A percentile compares a stretch with the other conserved stretches of the same genome.
These are phyloP conservation scores for Blastobotrys muscicola DNA, from an alignment of 805 yeast genomes.

Conservation along the genomic window DNA sequence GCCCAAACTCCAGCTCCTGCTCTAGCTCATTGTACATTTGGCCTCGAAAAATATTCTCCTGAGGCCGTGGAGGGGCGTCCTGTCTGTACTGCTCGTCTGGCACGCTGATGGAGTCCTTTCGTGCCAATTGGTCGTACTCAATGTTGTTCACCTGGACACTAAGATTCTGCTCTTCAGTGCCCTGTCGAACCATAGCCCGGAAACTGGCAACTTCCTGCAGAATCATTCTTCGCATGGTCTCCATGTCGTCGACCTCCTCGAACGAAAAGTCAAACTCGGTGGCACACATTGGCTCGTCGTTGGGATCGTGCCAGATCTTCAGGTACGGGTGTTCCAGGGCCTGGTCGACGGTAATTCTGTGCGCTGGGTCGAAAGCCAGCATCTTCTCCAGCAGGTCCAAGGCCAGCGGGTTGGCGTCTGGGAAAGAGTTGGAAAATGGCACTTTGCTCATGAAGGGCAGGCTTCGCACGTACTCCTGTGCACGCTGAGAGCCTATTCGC, in stretches of 20 bases:
- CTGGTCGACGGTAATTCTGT: constrained; percentile 73
- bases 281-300: constrained; percentile 72
- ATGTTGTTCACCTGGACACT: constrained; percentile 18
- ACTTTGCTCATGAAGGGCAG: constrained; percentile 62
- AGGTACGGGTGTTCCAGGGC: constrained; percentile 85
- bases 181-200: constrained; percentile 72
- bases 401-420: constrained; percentile 54
- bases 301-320: constrained; percentile 83
- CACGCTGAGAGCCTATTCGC: constrained; percentile 77
- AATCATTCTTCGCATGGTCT: constrained; percentile 64
- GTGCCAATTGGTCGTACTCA: constrained; percentile 25
- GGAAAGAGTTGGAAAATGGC: constrained; percentile 41
- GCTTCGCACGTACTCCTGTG: constrained; percentile 77
- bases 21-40: constrained; percentile 40
- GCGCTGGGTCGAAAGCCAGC: constrained; percentile 73
- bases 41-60: constrained; percentile 34
- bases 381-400: constrained; percentile 59
- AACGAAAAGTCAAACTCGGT: constrained; percentile 79
- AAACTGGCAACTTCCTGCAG: constrained; percentile 70
- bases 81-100: constrained; percentile 36
- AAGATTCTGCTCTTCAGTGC: constrained; percentile 36
- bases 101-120: constrained; percentile 33
- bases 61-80: constrained; percentile 55
- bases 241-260: constrained; percentile 75
- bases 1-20: constrained; percentile 57